Base-by-base conservation (phyloP, 2,329 filamentous ascomycete species). In the Helminthosporium solani region DNA sequence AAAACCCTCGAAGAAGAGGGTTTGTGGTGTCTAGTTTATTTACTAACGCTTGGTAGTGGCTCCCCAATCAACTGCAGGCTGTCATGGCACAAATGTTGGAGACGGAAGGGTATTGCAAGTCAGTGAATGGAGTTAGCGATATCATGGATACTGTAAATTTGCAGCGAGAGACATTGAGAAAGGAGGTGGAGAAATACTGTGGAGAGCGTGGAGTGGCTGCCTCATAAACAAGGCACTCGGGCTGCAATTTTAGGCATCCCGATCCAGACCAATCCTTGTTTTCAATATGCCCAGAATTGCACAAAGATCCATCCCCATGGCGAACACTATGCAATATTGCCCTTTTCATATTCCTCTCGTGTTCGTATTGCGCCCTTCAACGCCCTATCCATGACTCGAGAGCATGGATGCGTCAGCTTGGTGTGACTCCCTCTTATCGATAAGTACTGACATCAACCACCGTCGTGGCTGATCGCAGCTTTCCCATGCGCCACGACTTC, bases 51-150 rank as follows among this genome's bases (percentile, higher is more conserved):
- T 33, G n/a, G 16, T 37, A 75, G 72, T 92, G 88, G 88, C 71
- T 92, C 50, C 88, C 88, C 2, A 92, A 91, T 69, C 88, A 92
- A 74, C 77, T 92, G 38, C 78, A 82, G 53, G 87, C 88, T 1
- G 86, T 91, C 11, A 76, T 92, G 69, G 75, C 78, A 11, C 78
- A 88, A 62, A 91, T 91, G 85, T 71, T 75, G 18, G 72, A 77
- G 28, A 75, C 87, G 2, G 79, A 80, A 54, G 72, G 73, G 23
- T 70, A 67, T 45, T 72, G 78, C 38, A 73, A 67, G 38, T 75
- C 71, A 33, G 66, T 64, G 40, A 70, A 73, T 21, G 73, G 73
- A 12, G 74, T 83, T 38, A 73, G 75, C 48, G 79, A 81, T 33
- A 83, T 90, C 61, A 87, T 90, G 82, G 84, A 87, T 15, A 74